Conservation (phyloP, 2,329 filamentous ascomycete species). For the Colletotrichum spinosum region DNA sequence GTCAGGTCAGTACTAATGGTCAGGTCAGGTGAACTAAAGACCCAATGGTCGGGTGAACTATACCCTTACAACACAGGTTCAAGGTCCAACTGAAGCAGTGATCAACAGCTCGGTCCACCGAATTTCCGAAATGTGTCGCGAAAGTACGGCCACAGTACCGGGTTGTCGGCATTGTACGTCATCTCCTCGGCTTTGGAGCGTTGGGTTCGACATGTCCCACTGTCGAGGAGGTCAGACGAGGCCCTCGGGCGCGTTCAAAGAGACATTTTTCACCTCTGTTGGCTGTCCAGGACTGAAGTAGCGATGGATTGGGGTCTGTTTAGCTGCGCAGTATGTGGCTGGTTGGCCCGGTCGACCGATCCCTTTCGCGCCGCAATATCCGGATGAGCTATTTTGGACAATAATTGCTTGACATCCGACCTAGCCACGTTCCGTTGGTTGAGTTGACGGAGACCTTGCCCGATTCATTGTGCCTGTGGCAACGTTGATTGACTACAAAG, state of each 20-base stretch:
- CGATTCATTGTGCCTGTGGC: too few relatives aligned
- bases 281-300: neutral
- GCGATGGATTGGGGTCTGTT: neutral
- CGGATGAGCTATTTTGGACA: conserved; percentile 3
- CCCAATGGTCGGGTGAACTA: too few relatives aligned
- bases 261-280: neutral
- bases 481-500: too few relatives aligned
- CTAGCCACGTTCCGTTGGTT: too few relatives aligned
- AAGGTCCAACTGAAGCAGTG: conserved; percentile 1
- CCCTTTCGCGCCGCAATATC: conserved; percentile 10
- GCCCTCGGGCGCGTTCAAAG: neutral
- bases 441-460: too few relatives aligned
- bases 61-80: neutral
- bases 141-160: conserved; percentile 30
- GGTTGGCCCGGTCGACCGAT: neutral
- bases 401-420: neutral
- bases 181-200: conserved; percentile 1
- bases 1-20: too few relatives aligned
- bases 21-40: too few relatives aligned
- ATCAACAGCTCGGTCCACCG: conserved; percentile 14
- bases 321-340: neutral
- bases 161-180: conserved; percentile 17
- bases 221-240: neutral
- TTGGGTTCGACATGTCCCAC: neutral
- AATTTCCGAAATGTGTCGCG: conserved; percentile 10